Evolutionary conservation across 192 early-diverging fungal genomes (phyloP), one percentile per base, ranked within the genome.

Genomic region (Bifiguratus adelaidae): DNA sequence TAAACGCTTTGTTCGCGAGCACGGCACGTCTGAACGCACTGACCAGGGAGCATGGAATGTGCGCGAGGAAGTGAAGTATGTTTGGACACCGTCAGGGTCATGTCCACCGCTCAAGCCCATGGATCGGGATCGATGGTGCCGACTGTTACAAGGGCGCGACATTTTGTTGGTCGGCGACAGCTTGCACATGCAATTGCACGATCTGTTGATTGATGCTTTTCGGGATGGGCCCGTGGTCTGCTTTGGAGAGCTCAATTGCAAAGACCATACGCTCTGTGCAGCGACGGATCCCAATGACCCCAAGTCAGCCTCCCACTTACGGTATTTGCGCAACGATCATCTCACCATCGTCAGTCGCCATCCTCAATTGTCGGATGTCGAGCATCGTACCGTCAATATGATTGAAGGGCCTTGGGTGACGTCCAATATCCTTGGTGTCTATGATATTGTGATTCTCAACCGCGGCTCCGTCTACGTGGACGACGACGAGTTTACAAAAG

Each of bases 181-280:
- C 11, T 50, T 70, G 3, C 66, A 69, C 12, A 72, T 55, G 40
- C 75, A 78, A 30, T 41, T 74, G 6, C 75, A 78, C 41, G 75
- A 78, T 25, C 51, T 74, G 7, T 50, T 74, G 13, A 28, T 78
- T 43, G 61, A 77, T 54, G 56, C 63, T 36, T 65, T 78, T 47
- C 57, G 70, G 30, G 72, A 78, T 27, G 68, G 60, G 2, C 67
- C 70, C 2, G 62, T 62, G 26, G 61, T 60, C n/a, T 74, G 75
- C 29, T 78, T 69, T 55, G 75, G 75, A 4, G 72, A 74, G 40
- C 22, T 65, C 8, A 57, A 61, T 26, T 78, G 72, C 44, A 67
- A 71, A 63, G 62, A 65, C 37, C 62, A 65, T 24, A 65, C 52
- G 0, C n/a, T 65, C 4, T 65, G 62, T 20, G 34, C 35, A 28